Percentiles rank a stretch among this genome's conserved stretches.
Conservation (phyloP, 805 yeast species). For the Metschnikowia santaceciliae region DNA sequence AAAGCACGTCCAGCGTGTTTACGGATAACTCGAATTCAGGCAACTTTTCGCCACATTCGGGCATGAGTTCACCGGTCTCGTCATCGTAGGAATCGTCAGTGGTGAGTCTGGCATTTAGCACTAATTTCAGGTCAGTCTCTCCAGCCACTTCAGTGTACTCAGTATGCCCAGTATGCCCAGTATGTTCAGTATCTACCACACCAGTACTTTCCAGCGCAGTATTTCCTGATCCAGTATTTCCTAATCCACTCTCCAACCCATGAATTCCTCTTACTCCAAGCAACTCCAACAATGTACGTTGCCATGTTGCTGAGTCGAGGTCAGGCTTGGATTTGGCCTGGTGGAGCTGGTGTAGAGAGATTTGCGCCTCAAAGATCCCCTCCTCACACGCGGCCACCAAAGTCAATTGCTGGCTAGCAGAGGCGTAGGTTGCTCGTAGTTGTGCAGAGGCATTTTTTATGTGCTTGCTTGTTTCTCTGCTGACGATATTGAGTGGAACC, state of each 20-base stretch:
- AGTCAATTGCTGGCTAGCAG: background rate
- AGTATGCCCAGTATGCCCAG: too few species aligned
- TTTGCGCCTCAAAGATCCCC: constrained; percentile 13
- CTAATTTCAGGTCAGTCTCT: background rate
- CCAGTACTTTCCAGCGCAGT: too few species aligned
- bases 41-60: constrained; percentile 16
- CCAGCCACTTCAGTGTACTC: too few species aligned
- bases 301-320: constrained; percentile 19
- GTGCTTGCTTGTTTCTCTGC: constrained; percentile 1
- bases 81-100: constrained; percentile 24
- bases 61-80: constrained; percentile 22
- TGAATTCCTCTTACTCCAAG: background rate
- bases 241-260: too few species aligned
- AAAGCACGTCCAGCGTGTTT: constrained; percentile 9
- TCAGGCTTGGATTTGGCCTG: constrained; percentile 9
- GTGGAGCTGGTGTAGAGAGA: constrained; percentile 7
- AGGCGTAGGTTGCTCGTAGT: constrained; percentile 1
- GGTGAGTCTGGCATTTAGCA: constrained; percentile 19
- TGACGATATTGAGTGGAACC: constrained; percentile 8
- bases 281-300: constrained; percentile 4
- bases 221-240: too few species aligned
- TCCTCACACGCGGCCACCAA: constrained; percentile 18
- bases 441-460: constrained; percentile 12
- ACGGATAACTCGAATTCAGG: constrained; percentile 14
- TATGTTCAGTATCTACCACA: too few species aligned